Percentiles rank a stretch among this genome's conserved stretches.
Conservation (phyloP, 345 rosid genomes). For the Laguncularia racemosa region DNA sequence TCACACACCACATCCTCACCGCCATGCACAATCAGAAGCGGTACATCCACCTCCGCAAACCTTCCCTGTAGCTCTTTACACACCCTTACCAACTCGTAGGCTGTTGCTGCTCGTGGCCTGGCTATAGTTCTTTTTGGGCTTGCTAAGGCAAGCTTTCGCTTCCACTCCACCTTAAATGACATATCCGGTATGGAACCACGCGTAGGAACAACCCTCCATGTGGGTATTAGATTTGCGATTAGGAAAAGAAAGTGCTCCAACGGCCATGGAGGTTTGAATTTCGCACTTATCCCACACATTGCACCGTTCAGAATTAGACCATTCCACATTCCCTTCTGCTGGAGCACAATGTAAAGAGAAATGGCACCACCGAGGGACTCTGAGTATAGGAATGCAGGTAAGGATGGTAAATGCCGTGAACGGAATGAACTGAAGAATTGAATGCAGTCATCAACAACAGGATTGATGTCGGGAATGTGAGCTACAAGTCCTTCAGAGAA, state of each 20-base stretch:
- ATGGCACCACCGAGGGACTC: slow-evolving; percentile 97
- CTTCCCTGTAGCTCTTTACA: slow-evolving; percentile 66
- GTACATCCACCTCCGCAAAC: slow-evolving; percentile 77
- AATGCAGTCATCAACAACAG: slow-evolving; percentile 75
- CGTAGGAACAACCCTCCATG: slow-evolving; percentile 86
- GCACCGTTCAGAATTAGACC: slow-evolving; percentile 85
- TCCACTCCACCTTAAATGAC: slow-evolving; percentile 81
- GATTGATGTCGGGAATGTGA: slow-evolving; percentile 72
- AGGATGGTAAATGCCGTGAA: slow-evolving; percentile 27
- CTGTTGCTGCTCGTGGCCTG: slow-evolving; percentile 84
- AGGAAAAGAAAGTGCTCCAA: slow-evolving; percentile 61
- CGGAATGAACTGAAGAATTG: slow-evolving; percentile 62
- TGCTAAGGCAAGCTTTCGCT: slow-evolving; percentile 57
- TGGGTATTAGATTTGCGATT: slow-evolving; percentile 66
- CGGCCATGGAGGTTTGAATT: slow-evolving; percentile 94
- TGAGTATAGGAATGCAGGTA: slow-evolving; percentile 73
- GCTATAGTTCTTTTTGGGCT: slow-evolving; percentile 54
- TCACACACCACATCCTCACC: slow-evolving; percentile 78
- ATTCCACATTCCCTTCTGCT: slow-evolving; percentile 61
- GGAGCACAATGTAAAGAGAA: slow-evolving; percentile 64
- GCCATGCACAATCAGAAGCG: slow-evolving; percentile 74
- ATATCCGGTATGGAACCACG: slow-evolving; percentile 61
- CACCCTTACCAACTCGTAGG: slow-evolving; percentile 63
- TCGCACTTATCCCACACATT: slow-evolving; percentile 88
- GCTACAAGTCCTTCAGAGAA: slow-evolving; percentile 68